A percentile compares a stretch with the other conserved stretches of the same genome.
Conservation (phyloP, 1,139 yeast species). For the Lodderomyces theae region DNA sequence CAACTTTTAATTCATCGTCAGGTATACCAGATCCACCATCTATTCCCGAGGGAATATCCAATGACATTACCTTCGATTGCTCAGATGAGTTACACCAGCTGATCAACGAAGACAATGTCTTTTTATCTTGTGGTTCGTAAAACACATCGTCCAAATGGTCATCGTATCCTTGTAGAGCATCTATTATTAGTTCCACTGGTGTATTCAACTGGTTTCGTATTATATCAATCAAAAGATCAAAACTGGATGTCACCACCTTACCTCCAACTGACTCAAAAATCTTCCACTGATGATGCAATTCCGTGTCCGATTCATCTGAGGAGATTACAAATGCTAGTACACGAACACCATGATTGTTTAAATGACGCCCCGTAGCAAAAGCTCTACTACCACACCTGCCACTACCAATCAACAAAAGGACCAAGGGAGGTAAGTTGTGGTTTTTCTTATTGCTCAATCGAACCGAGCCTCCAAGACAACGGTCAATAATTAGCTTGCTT, state of each 20-base stretch:
- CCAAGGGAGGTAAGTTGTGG: conserved; percentile 78
- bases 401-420: conserved; percentile 69
- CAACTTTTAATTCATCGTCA: conserved; percentile 30
- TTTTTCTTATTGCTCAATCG: conserved; percentile 55
- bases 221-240: conserved; percentile 29
- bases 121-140: conserved; percentile 40
- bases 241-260: conserved; percentile 36
- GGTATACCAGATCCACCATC: conserved; percentile 77
- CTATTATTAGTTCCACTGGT: conserved; percentile 76
- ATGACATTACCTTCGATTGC: conserved; percentile 55
- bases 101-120: conserved; percentile 46
- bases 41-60: conserved; percentile 81
- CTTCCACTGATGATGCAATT: conserved; percentile 43
- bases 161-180: conserved; percentile 83
- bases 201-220: conserved; percentile 52
- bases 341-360: conserved; percentile 70
- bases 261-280: conserved; percentile 53
- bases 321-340: conserved; percentile 57
- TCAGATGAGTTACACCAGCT: conserved; percentile 63
- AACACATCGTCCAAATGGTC: conserved; percentile 55
- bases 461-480: conserved; percentile 65
- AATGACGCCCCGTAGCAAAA: conserved; percentile 75
- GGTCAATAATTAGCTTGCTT: conserved; percentile 52
- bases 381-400: conserved; percentile 75
- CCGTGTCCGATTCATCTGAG: conserved; percentile 27